Evolutionary conservation across 495 filamentous ascomycete genomes (phyloP).

Genomic region (Umbilicaria muhlenbergii): DNA sequence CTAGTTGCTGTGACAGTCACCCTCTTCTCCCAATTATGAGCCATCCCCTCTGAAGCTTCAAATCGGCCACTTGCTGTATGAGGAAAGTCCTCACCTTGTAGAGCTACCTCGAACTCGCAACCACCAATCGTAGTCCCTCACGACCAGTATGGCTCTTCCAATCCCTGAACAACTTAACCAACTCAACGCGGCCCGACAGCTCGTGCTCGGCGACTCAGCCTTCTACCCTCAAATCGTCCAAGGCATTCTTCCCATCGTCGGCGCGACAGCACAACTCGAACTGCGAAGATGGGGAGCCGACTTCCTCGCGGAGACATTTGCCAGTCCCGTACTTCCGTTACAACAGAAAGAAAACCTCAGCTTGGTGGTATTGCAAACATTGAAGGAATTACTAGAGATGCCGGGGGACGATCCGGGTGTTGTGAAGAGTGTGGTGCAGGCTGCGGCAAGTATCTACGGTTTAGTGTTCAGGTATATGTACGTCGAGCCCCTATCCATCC

Average conservation of each 20-base stretch:
- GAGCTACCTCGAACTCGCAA: not conserved
- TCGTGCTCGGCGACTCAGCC: constrained; percentile 66
- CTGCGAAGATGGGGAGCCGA: constrained; percentile 90
- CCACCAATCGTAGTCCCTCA: not conserved
- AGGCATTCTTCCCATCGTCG: constrained; percentile 78
- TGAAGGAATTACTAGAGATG: constrained; percentile 58
- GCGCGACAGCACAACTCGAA: constrained; percentile 54
- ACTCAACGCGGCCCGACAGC: constrained; percentile 71
- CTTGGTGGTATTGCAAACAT: constrained; percentile 52
- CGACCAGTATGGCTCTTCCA: constrained; percentile 24
- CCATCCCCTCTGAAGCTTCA: no score
- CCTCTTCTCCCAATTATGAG: no score
- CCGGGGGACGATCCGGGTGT: constrained; percentile 59
- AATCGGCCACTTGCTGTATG: no score
- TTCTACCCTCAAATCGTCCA: constrained; percentile 84
- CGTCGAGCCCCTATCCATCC: constrained; percentile 24
- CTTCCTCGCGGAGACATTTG: constrained; percentile 91
- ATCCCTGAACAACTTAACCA: constrained; percentile 64
- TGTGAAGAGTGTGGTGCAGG: constrained; percentile 69
- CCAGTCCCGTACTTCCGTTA: constrained; percentile 57
- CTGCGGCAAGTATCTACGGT: constrained; percentile 79
- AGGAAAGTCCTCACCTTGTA: not conserved
- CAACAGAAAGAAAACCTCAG: constrained; percentile 64
- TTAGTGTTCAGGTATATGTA: constrained; percentile 88
- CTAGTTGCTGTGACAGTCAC: no score